Evolutionary conservation across 169 alveolate genomes (phyloP).

Genomic region (Plasmodium gallinaceum): DNA sequence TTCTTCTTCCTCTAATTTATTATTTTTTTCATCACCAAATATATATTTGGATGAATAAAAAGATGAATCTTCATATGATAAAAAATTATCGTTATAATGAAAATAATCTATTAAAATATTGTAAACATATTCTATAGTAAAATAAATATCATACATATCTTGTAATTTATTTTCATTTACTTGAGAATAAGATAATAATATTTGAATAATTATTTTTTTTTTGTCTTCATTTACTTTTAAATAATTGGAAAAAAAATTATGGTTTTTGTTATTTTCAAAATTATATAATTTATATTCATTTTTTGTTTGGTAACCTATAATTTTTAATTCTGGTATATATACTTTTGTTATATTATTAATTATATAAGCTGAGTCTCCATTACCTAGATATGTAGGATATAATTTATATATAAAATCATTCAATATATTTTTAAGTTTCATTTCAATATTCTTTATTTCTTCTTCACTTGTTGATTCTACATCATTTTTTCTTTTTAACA

Average conservation of each 20-base stretch:
- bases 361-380: slow-evolving; percentile 23
- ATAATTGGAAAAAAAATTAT: too few species aligned
- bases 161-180: neutral
- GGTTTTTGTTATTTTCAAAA: neutral
- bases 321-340: slow-evolving; percentile 11
- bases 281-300: slow-evolving; percentile 17
- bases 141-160: slow-evolving; percentile 11
- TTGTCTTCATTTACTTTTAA: slow-evolving; percentile 11
- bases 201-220: slow-evolving; percentile 25
- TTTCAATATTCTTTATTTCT: slow-evolving; percentile 18
- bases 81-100: slow-evolving; percentile 9
- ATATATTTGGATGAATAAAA: slow-evolving; percentile 32
- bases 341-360: slow-evolving; percentile 15
- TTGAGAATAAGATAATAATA: slow-evolving; percentile 23
- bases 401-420: slow-evolving; percentile 1
- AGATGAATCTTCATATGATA: slow-evolving; percentile 2
- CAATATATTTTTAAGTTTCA: slow-evolving; percentile 7
- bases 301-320: slow-evolving; percentile 46
- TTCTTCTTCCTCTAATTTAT: slow-evolving; percentile 23
- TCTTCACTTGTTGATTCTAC: slow-evolving; percentile 5
- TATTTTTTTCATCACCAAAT: slow-evolving; percentile 30
- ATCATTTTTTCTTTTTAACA: slow-evolving; percentile 26
- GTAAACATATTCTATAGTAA: slow-evolving; percentile 37
- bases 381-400: slow-evolving; percentile 35
- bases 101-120: slow-evolving; percentile 42